Percentiles rank a stretch among this genome's conserved stretches.
Conservation (phyloP, 2,329 filamentous ascomycete species). For the Zarea fungicola region DNA sequence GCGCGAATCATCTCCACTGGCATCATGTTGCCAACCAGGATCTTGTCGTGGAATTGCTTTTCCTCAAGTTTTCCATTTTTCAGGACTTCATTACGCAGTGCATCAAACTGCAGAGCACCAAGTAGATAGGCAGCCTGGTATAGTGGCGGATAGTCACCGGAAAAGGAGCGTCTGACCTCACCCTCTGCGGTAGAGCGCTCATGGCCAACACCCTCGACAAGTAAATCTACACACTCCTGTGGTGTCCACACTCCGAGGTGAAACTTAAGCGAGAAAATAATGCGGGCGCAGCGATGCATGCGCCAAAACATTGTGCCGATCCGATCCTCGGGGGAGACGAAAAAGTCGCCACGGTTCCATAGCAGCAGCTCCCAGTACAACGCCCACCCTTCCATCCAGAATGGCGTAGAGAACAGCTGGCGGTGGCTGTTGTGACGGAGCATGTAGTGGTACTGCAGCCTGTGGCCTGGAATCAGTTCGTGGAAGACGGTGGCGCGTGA, state of each 20-base stretch:
- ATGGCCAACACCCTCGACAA: constrained; percentile 53
- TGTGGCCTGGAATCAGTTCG: constrained; percentile 55
- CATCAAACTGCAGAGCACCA: constrained; percentile 51
- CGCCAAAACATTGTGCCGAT: constrained; percentile 58
- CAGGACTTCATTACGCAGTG: constrained; percentile 45
- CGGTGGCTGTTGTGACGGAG: constrained; percentile 44
- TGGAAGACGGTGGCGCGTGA: constrained; percentile 55
- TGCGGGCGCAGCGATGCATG: constrained; percentile 57
- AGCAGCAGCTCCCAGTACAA: constrained; percentile 58
- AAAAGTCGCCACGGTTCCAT: constrained; percentile 49
- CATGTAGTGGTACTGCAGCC: constrained; percentile 47
- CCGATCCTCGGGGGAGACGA: constrained; percentile 43
- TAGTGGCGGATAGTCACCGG: constrained; percentile 50
- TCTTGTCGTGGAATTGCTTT: constrained; percentile 50
- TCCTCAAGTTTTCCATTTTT: constrained; percentile 34
- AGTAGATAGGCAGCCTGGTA: constrained; percentile 58
- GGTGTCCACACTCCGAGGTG: constrained; percentile 51
- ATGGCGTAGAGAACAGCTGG: constrained; percentile 49
- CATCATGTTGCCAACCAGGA: constrained; percentile 48
- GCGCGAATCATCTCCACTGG: constrained; percentile 50
- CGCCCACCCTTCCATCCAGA: constrained; percentile 57
- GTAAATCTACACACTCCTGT: constrained; percentile 50
- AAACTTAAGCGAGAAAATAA: constrained; percentile 53
- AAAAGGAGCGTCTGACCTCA: constrained; percentile 52
- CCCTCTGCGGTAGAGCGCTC: constrained; percentile 55